These are phyloP conservation scores for Phaeosphaeriaceae sp. DNA, from an alignment of 2,329 filamentous ascomycete genomes.

Conservation along the genomic window DNA sequence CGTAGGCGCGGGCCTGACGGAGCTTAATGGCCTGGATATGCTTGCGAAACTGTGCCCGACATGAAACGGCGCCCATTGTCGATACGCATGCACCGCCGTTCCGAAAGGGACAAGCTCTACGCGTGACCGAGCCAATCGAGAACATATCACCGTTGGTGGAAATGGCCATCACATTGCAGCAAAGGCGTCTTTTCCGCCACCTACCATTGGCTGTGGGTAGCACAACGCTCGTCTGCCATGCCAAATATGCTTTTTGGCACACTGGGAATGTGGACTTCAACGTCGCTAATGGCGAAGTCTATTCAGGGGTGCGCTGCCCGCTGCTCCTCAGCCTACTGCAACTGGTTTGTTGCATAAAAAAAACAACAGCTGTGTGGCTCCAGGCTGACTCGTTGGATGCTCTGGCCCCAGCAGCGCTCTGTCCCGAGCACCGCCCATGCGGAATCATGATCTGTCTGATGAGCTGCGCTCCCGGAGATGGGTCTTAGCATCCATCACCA, in stretches of 20 bases:
- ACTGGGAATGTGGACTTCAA: neutral
- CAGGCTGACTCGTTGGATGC: neutral
- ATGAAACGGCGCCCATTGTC: conserved; percentile 16
- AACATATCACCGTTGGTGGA: neutral
- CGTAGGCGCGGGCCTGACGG: conserved; percentile 19
- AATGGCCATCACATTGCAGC: neutral
- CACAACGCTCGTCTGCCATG: neutral
- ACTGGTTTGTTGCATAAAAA: neutral
- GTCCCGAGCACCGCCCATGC: conserved; percentile 3
- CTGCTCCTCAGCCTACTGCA: neutral
- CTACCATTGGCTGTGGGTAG: conserved; percentile 3
- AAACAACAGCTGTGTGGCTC: neutral
- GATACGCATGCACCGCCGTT: conserved; percentile 19
- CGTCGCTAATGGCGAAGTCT: neutral
- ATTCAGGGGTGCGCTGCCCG: neutral
- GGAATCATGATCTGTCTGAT: conserved; percentile 11
- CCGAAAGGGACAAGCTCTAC: conserved; percentile 8
- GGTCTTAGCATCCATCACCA: neutral
- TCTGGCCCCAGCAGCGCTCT: neutral
- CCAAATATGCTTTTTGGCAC: conserved; percentile 2
- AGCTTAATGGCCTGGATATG: conserved; percentile 14
- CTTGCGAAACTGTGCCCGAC: conserved; percentile 15
- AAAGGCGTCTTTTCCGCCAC: conserved; percentile 11
- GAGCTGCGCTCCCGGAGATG: conserved; percentile 9
- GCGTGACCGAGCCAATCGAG: conserved; percentile 12